Conservation (phyloP, 768 basidiomycete species). For the Pleurotus eryngii region DNA sequence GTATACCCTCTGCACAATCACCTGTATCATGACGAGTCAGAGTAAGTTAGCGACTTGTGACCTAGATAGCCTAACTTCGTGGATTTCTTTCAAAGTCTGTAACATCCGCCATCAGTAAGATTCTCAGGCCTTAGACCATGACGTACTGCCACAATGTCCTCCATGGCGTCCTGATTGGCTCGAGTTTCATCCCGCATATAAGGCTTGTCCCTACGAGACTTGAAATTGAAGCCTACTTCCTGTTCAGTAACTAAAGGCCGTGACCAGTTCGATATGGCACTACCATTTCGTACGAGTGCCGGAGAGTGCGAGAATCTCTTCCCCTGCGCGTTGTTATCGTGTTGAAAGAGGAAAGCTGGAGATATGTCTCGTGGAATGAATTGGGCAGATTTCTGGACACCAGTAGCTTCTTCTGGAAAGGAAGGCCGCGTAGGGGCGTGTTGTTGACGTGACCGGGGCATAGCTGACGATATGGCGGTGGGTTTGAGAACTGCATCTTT, state of each 20-base stretch:
- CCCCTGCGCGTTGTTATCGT: not conserved
- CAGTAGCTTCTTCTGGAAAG: not conserved
- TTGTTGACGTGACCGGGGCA: not conserved
- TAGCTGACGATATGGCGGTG: not conserved
- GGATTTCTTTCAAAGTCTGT: slow-evolving; percentile 50
- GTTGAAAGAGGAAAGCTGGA: not conserved
- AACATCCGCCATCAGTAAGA: not conserved
- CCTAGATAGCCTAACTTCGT: slow-evolving; percentile 29
- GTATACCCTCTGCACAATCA: slow-evolving; percentile 42
- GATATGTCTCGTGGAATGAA: not conserved
- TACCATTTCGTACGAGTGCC: not conserved
- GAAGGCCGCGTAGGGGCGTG: not conserved
- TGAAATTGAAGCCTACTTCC: not conserved
- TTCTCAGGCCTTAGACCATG: not conserved
- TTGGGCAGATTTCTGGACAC: not conserved
- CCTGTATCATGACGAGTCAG: slow-evolving; percentile 26
- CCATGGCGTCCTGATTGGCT: slow-evolving; percentile 4
- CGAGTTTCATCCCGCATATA: not conserved
- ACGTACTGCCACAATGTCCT: slow-evolving; percentile 42
- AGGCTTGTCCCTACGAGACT: not conserved
- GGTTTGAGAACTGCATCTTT: not conserved
- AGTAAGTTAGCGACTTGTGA: no score
- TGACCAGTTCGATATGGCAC: not conserved
- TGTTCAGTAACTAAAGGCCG: no score
- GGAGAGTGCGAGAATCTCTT: not conserved